phyloP scores from a whole-genome alignment of 169 alveolate species.

The Babesia divergens region DNA sequence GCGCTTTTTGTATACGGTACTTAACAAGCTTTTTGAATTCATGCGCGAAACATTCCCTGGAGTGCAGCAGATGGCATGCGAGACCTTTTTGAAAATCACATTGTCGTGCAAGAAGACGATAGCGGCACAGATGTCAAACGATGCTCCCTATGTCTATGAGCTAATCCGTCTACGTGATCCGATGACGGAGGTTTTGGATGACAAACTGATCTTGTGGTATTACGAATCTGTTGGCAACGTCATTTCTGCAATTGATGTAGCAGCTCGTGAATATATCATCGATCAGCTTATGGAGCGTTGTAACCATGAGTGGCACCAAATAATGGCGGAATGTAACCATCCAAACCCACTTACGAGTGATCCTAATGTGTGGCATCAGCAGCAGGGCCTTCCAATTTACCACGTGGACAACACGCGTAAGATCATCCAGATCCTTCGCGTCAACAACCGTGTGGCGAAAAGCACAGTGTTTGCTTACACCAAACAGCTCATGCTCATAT shows the following conservation, averaged over 20 bases:
- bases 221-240: constrained; percentile 69
- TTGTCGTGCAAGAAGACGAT: constrained; percentile 86
- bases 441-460: constrained; percentile 64
- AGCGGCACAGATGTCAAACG: constrained; percentile 23
- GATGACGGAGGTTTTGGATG: constrained; percentile 74
- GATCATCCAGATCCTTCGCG: constrained; percentile 33
- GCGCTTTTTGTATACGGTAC: constrained; percentile 96
- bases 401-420: constrained; percentile 36
- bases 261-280: background rate
- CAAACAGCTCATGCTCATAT: constrained; percentile 31
- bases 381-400: constrained; percentile 17
- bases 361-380: constrained; percentile 24
- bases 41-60: constrained; percentile 99
- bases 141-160: constrained; percentile 40
- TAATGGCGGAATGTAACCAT: constrained; percentile 1
- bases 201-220: constrained; percentile 56
- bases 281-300: constrained; percentile 38
- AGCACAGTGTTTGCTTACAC: constrained; percentile 59
- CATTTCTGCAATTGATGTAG: constrained; percentile 36
- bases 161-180: constrained; percentile 56
- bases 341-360: constrained; percentile 28
- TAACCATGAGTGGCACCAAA: constrained; percentile 40
- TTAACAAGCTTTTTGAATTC: constrained; percentile 97
- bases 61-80: constrained; percentile 98
- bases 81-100: constrained; percentile 92